phyloP scores from a whole-genome alignment of 768 basidiomycete genomes.

The Lyophyllum decastes region DNA sequence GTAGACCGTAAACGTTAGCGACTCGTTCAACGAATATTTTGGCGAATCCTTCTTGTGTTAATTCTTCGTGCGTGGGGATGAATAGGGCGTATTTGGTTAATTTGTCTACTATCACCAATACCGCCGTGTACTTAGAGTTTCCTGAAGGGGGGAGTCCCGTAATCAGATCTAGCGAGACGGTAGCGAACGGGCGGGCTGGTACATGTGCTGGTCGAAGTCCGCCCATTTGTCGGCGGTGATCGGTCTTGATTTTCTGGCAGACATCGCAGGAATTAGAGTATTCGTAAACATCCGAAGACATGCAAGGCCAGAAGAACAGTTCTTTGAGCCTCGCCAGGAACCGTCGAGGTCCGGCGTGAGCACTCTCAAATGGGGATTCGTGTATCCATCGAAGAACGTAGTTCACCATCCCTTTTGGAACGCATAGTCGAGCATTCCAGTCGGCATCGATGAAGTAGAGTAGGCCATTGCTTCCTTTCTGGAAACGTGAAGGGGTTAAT shows the following conservation, averaged over 20 bases:
- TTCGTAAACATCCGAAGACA: neutral
- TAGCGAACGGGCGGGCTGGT: neutral
- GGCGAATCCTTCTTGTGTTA: neutral
- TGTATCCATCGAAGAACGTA: slow-evolving; percentile 13
- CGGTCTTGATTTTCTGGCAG: neutral
- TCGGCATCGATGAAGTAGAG: slow-evolving; percentile 21
- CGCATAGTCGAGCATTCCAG: slow-evolving; percentile 18
- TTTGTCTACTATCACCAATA: neutral
- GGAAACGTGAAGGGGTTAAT: neutral
- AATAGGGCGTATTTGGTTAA: neutral
- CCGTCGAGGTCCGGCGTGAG: slow-evolving; percentile 5
- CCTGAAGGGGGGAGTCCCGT: neutral
- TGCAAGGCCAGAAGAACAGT: neutral
- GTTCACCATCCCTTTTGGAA: slow-evolving; percentile 6
- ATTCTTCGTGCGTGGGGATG: neutral
- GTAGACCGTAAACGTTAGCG: neutral
- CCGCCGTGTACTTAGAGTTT: neutral
- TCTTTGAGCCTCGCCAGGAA: slow-evolving; percentile 11
- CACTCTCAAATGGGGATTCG: slow-evolving; percentile 16
- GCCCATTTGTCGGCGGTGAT: neutral
- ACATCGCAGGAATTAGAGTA: neutral
- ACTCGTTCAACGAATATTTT: neutral
- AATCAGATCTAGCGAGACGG: neutral
- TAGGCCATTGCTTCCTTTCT: neutral
- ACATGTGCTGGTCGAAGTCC: neutral